Evolutionary conservation across 1,284 basidiomycete species (phyloP).

Genomic region (Puccinia hordei): DNA sequence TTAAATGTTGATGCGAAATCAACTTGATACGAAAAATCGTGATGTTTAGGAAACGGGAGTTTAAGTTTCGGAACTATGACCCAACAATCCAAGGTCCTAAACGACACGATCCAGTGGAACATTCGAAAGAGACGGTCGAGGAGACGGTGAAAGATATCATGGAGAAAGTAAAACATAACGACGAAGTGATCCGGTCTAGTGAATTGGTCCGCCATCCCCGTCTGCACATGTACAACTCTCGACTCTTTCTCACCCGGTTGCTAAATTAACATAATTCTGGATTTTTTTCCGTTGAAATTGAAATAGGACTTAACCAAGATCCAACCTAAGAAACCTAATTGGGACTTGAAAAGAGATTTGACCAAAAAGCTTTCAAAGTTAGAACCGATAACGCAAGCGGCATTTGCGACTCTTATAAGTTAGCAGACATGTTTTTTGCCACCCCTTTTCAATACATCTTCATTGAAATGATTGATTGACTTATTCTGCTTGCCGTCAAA

Average conservation of each 20-base stretch:
- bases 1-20: not conserved
- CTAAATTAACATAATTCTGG: not conserved
- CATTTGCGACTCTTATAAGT: slow-evolving; percentile 44
- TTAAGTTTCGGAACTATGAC: slow-evolving; percentile 49
- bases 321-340: slow-evolving; percentile 50
- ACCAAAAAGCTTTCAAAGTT: slow-evolving; percentile 42
- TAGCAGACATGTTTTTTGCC: not conserved
- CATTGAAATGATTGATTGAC: not conserved
- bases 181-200: slow-evolving; percentile 32
- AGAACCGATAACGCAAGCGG: slow-evolving; percentile 39
- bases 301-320: slow-evolving; percentile 47
- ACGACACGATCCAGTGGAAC: not conserved
- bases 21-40: not conserved
- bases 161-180: slow-evolving; percentile 28
- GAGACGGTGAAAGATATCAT: slow-evolving; percentile 46
- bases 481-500: not conserved
- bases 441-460: not conserved
- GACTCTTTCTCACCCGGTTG: not conserved
- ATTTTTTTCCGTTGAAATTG: not conserved
- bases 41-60: slow-evolving; percentile 37
- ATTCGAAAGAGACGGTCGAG: slow-evolving; percentile 41
- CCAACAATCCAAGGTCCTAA: slow-evolving; percentile 36
- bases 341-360: slow-evolving; percentile 50
- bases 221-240: not conserved
- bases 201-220: slow-evolving; percentile 26